Evolutionary conservation across 352 stramenopile species (phyloP), one percentile per base, ranked within the genome.

Genomic region (Phytophthora sansomeana): DNA sequence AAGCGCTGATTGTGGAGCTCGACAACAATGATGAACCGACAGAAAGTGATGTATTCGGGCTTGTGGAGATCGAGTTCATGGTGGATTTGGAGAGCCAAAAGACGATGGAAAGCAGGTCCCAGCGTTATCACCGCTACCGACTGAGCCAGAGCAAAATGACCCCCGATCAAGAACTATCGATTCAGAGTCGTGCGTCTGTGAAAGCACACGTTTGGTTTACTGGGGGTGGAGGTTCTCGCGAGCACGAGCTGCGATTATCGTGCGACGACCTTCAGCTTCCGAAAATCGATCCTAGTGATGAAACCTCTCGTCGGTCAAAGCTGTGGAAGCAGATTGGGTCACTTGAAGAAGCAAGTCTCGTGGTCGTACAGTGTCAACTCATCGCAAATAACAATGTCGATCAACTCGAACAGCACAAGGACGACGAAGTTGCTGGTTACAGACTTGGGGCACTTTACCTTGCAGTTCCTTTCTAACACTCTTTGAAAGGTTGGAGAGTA

Each of bases 341-440:
- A 29, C 61, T 93, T 5, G 72, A 91, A 33, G 80, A 93, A 38
- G 67, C 67, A 17, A 90, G 75, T 42, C 74, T 75, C 10, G 74
- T 89, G 17, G 79, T 95, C 19, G 73, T 95, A n/a, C 87, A 92
- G 59, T 92, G 81, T 44, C 86, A 95, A 63, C 70, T 92, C 39
- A 74, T 88, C 17, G 19, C 16, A 7, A 58, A 62, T 21, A 72
- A 73, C 30, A 66, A 60, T n/a, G 48, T 77, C 30, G 52, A 69
- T 16, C 26, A 77, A 11, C 54, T 75, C 13, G 33, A 41, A 24
- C 5, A 43, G 8, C 14, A 9, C 5, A 7, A 43, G 36, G 36
- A 42, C 13, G 16, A 16, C 8, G 36, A 42, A 21, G 13, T n/a
- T 43, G 16, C 16, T 24, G 33, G 44, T 8, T 52, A 30, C 14